Base-by-base conservation (phyloP, 169 alveolate species). In the Babesia sp. region DNA sequence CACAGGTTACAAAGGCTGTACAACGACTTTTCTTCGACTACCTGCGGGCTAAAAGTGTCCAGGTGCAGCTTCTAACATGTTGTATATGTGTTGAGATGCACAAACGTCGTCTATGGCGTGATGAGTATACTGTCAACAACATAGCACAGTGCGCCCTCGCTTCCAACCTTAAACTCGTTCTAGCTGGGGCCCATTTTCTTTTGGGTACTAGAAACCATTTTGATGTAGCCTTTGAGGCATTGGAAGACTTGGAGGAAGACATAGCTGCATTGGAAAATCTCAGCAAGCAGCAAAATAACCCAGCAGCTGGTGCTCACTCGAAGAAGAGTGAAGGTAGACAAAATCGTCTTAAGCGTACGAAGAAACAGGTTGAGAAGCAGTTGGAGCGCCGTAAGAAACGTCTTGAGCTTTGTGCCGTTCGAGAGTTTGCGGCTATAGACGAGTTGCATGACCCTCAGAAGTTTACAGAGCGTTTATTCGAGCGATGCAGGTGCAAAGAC, bases 11-110 rank as follows among this genome's bases (percentile, higher is more conserved):
- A 9, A 20, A 39, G 18, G 58, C 55, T 20, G 29, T 78, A 14
- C 64, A 78, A 46, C 53, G 48, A 0, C 39, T 78, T 2, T 51
- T 78, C 50, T 78, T 42, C 60, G 73, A 53, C 34, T 41, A 37
- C 28, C 28, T 78, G 42, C 29, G 54, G 7, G 58, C 44, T 7
- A 58, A 51, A 41, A 68, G 53, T 29, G 28, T 36, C n/a, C 50
- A 68, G 41, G 71, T 78, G 12, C 61, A 69, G 58, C 58, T 83
- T 18, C 59, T 85, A 8, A 57, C 91, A 12, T 51, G 89, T 73
- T 71, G 90, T 16, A 86, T 86, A 18, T 55, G 78, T 37, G 83
- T 86, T 34, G 92, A 86, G 42, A 71, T 86, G 80, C 58, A 84
- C 68, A 61, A 84, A 12, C 57, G 86, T 45, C 56, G 79, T n/a